phyloP scores from a whole-genome alignment of 305 asterid genomes.

The Fraxinus velutina region DNA sequence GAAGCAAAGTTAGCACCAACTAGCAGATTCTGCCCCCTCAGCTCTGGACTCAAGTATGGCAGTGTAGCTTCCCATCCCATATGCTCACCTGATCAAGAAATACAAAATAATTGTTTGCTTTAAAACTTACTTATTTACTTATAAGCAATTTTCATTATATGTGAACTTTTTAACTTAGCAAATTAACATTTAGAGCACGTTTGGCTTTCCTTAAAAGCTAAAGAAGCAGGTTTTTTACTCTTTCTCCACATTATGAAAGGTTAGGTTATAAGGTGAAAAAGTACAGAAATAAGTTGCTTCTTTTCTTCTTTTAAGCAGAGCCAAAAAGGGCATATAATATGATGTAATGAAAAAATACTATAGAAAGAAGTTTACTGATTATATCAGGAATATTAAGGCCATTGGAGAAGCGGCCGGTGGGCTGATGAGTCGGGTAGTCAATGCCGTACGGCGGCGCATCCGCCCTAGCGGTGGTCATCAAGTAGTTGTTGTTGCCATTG shows the following conservation, averaged over 20 bases:
- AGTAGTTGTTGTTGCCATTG: constrained; percentile 30
- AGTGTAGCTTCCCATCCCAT: constrained; percentile 19
- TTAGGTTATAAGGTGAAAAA: background rate
- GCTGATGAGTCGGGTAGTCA: constrained; percentile 29
- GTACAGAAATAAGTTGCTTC: background rate
- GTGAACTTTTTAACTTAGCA: background rate
- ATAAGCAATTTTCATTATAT: background rate
- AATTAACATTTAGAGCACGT: background rate
- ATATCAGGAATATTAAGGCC: constrained; percentile 35
- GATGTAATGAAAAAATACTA: background rate
- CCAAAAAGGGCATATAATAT: background rate
- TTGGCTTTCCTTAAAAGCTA: background rate
- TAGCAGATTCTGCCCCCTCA: constrained; percentile 13
- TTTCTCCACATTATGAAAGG: background rate
- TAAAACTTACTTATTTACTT: background rate
- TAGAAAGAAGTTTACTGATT: constrained; percentile 12
- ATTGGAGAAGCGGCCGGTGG: constrained; percentile 36
- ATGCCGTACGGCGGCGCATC: constrained; percentile 34
- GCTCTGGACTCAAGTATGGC: constrained; percentile 31
- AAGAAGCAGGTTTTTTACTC: background rate
- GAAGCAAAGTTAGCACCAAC: constrained; percentile 36
- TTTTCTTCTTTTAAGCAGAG: background rate
- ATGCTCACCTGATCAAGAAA: constrained; percentile 21
- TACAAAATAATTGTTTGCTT: background rate
- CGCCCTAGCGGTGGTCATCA: constrained; percentile 30